phyloP scores from a whole-genome alignment of 257 asterid genomes.

The Solanum virginianum region DNA sequence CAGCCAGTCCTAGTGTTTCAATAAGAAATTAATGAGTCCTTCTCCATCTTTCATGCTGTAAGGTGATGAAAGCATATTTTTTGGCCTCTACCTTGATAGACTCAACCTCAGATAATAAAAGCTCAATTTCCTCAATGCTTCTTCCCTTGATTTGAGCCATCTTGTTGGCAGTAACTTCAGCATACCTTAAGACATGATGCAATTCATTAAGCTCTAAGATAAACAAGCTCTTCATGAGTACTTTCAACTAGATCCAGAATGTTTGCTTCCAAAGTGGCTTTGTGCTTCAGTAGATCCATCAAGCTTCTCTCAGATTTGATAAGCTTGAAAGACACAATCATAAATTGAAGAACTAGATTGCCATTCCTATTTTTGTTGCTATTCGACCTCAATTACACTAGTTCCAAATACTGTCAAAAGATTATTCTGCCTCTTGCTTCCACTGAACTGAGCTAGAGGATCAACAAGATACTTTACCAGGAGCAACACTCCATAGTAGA shows the following conservation, averaged over 20 bases:
- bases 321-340: too few species aligned
- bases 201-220: too few species aligned
- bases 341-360: too few species aligned
- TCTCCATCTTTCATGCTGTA: neutral
- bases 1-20: neutral
- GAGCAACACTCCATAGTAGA: neutral
- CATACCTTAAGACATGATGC: too few species aligned
- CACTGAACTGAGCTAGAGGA: neutral
- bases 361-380: too few species aligned
- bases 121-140: neutral
- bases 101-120: neutral
- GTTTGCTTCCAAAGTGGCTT: too few species aligned
- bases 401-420: neutral
- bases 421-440: neutral
- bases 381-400: neutral
- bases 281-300: too few species aligned
- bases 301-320: too few species aligned
- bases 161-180: too few species aligned
- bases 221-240: too few species aligned
- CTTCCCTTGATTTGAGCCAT: neutral
- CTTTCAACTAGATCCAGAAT: too few species aligned
- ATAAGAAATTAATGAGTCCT: neutral
- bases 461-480: neutral
- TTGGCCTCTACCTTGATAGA: neutral
- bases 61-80: neutral